phyloP scores from a whole-genome alignment of 78 protist species.

The Guillardia theta region DNA sequence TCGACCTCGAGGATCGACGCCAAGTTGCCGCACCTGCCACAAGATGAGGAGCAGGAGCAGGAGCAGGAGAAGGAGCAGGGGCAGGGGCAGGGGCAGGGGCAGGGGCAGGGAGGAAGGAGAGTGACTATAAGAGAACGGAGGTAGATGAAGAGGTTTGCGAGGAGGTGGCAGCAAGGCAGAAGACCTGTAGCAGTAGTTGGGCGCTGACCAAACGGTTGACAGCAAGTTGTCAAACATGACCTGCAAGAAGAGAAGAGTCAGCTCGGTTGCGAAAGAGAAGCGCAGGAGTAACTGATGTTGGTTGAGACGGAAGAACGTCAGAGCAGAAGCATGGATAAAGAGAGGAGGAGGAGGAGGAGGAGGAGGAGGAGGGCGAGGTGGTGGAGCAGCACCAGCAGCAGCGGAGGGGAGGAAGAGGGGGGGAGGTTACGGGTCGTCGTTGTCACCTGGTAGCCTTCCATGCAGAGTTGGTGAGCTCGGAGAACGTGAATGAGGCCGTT shows the following conservation, averaged over 20 bases:
- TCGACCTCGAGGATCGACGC: slow-evolving; percentile 51
- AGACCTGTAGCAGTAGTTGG: slow-evolving; percentile 74
- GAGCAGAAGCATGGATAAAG: neutral
- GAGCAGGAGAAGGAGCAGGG: neutral
- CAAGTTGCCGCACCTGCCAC: slow-evolving; percentile 58
- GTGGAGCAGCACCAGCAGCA: too few species aligned
- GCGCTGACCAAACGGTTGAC: slow-evolving; percentile 73
- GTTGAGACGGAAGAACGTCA: neutral
- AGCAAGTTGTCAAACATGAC: slow-evolving; percentile 45
- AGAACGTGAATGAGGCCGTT: slow-evolving; percentile 8
- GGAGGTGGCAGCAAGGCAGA: neutral
- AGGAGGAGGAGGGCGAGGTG: neutral
- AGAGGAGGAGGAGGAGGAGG: neutral
- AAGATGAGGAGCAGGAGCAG: neutral
- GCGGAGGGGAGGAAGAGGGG: neutral
- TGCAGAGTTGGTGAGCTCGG: slow-evolving; percentile 44
- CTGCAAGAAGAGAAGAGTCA: neutral
- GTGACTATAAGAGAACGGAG: neutral
- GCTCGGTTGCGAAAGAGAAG: neutral
- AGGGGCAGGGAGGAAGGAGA: neutral
- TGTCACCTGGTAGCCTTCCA: slow-evolving; percentile 63
- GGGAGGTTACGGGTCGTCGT: neutral
- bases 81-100: neutral
- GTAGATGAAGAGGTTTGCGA: neutral
- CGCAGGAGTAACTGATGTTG: neutral